phyloP scores from a whole-genome alignment of 192 early-diverging fungal species.

The Rhizophagus clarus region DNA sequence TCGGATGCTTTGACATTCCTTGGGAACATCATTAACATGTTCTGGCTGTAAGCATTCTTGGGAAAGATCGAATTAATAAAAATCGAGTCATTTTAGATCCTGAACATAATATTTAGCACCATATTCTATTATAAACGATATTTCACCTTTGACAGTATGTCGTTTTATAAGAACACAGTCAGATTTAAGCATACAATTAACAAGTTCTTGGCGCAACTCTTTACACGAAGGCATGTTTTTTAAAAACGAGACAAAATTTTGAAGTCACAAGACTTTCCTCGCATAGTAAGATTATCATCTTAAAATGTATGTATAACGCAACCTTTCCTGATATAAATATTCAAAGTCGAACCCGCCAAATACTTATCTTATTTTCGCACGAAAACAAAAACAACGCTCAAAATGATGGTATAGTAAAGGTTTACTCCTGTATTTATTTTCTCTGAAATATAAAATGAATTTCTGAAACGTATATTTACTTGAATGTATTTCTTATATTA shows the following conservation, averaged over 20 bases:
- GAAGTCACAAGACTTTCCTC: background rate
- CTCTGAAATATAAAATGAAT: background rate
- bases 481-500: slow-evolving; percentile 19
- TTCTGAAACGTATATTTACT: background rate
- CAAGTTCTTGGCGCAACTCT: slow-evolving; percentile 56
- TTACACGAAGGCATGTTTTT: slow-evolving; percentile 57
- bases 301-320: background rate
- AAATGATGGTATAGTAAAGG: slow-evolving; percentile 8
- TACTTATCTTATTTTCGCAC: background rate
- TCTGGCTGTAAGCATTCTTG: slow-evolving; percentile 56
- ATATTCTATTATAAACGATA: too few relatives aligned
- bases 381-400: background rate
- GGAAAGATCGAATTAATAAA: background rate
- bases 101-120: too few relatives aligned
- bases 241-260: background rate
- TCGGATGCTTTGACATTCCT: slow-evolving; percentile 56
- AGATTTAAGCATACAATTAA: slow-evolving; percentile 60
- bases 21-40: slow-evolving; percentile 50
- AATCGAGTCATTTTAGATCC: background rate
- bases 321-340: background rate
- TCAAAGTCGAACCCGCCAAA: background rate
- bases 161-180: slow-evolving; percentile 55
- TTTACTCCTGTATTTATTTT: background rate
- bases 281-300: background rate
- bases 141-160: slow-evolving; percentile 37